Conservation (phyloP, 2,329 filamentous ascomycete species). For the Colletotrichum sp. region DNA sequence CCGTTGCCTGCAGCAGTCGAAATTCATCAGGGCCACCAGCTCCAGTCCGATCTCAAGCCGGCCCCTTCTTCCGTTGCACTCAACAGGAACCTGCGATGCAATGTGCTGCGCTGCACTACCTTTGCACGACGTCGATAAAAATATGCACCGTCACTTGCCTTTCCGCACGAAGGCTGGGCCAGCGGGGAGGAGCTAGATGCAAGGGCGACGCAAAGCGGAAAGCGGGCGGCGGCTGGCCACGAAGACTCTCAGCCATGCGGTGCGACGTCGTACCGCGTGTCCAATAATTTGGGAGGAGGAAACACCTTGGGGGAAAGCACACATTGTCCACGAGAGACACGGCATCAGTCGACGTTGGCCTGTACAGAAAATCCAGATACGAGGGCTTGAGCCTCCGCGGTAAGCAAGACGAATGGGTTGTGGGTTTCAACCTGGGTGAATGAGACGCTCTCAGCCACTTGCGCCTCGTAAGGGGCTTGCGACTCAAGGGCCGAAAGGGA, state of each 20-base stretch:
- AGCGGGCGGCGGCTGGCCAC: neutral
- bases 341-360: neutral
- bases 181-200: neutral
- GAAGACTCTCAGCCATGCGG: neutral
- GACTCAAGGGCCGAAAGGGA: neutral
- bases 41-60: neutral
- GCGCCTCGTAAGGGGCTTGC: neutral
- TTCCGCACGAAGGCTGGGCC: neutral
- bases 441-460: neutral
- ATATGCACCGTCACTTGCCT: neutral
- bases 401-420: neutral
- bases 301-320: neutral
- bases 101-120: neutral
- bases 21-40: neutral
- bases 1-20: neutral
- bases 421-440: neutral
- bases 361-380: neutral
- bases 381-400: neutral
- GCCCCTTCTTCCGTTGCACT: neutral
- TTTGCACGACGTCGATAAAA: neutral
- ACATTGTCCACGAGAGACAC: neutral
- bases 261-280: neutral
- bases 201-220: conserved; percentile 5
- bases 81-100: neutral
- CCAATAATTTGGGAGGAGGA: neutral